A percentile compares a stretch with the other conserved stretches of the same genome.
Evolutionary conservation across 106 monocot genomes (phyloP).

Genomic region (Dendrobium catenatum): DNA sequence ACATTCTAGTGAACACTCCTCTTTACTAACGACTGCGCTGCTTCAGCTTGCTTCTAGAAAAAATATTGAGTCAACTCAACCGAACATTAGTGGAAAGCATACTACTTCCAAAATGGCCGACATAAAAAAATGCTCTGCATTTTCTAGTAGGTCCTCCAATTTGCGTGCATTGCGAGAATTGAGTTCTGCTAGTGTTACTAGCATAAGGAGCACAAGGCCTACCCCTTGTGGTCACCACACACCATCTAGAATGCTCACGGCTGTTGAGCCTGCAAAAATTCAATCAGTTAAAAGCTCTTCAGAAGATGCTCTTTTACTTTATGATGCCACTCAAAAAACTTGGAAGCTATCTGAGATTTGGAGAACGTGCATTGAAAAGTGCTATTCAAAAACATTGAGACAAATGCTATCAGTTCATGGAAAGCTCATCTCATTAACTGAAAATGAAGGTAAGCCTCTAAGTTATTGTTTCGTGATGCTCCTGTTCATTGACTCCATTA

Average conservation of each 20-base stretch:
- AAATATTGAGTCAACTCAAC: slow-evolving; percentile 30
- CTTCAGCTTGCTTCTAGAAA: slow-evolving; percentile 67
- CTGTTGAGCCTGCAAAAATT: slow-evolving; percentile 3
- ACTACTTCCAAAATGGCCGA: slow-evolving; percentile 9
- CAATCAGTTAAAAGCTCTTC: slow-evolving; percentile 13
- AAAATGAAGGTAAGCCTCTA: slow-evolving; percentile 36
- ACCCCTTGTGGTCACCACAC: slow-evolving; percentile 19
- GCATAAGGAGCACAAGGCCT: slow-evolving; percentile 1
- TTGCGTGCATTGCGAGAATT: neutral
- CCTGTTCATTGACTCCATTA: neutral
- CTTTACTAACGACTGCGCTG: slow-evolving; percentile 79
- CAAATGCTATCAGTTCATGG: slow-evolving; percentile 53
- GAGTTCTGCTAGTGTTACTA: neutral
- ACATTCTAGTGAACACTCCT: slow-evolving; percentile 72
- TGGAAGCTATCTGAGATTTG: slow-evolving; percentile 57
- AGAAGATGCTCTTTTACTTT: slow-evolving; percentile 4
- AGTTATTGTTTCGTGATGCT: neutral
- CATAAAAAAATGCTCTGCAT: neutral
- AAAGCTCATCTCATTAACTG: slow-evolving; percentile 61
- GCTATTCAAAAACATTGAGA: slow-evolving; percentile 60
- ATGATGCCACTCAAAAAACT: slow-evolving; percentile 9
- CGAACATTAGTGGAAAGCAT: slow-evolving; percentile 32
- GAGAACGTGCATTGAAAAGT: slow-evolving; percentile 73
- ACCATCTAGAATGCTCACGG: slow-evolving; percentile 16
- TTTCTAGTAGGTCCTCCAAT: slow-evolving; percentile 11